Evolutionary conservation across 495 filamentous ascomycete genomes (phyloP).

Genomic region (Lindgomyces ingoldianus): DNA sequence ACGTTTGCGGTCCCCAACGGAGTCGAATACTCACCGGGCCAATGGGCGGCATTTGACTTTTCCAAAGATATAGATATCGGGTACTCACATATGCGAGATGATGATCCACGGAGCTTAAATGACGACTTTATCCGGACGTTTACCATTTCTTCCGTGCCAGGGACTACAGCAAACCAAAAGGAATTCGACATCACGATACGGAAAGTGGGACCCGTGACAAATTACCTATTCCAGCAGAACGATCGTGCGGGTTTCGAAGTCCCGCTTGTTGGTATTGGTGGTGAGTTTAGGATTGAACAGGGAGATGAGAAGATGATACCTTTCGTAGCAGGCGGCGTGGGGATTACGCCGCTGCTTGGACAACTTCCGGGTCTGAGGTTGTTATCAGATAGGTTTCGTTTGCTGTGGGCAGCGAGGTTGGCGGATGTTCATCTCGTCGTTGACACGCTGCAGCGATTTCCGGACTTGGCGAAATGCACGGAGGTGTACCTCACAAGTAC

Average conservation of each 20-base stretch:
- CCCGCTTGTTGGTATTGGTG: slow-evolving; percentile 70
- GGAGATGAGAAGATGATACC: slow-evolving; percentile 43
- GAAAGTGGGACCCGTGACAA: slow-evolving; percentile 66
- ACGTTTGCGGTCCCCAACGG: slow-evolving; percentile 50
- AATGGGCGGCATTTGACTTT: slow-evolving; percentile 75
- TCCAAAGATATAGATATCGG: slow-evolving; percentile 64
- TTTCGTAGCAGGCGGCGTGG: slow-evolving; percentile 76
- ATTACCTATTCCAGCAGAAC: slow-evolving; percentile 61
- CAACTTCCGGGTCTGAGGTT: slow-evolving; percentile 52
- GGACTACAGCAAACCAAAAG: slow-evolving; percentile 38
- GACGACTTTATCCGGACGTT: slow-evolving; percentile 83
- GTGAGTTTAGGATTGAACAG: slow-evolving; percentile 60
- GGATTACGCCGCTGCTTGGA: slow-evolving; percentile 74
- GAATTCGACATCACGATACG: slow-evolving; percentile 73
- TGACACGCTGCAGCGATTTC: slow-evolving; percentile 58
- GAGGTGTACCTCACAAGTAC: slow-evolving; percentile 63
- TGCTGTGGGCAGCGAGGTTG: slow-evolving; percentile 68
- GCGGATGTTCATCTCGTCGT: slow-evolving; percentile 63
- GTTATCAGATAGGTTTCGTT: slow-evolving; percentile 48
- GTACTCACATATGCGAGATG: slow-evolving; percentile 78
- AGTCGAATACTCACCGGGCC: slow-evolving; percentile 63
- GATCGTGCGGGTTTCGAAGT: slow-evolving; percentile 59
- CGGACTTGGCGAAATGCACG: slow-evolving; percentile 53
- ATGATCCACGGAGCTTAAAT: slow-evolving; percentile 74
- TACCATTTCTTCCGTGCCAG: slow-evolving; percentile 65